Conservation (phyloP, 2,329 filamentous ascomycete genomes). For the Xylaria sp. region DNA sequence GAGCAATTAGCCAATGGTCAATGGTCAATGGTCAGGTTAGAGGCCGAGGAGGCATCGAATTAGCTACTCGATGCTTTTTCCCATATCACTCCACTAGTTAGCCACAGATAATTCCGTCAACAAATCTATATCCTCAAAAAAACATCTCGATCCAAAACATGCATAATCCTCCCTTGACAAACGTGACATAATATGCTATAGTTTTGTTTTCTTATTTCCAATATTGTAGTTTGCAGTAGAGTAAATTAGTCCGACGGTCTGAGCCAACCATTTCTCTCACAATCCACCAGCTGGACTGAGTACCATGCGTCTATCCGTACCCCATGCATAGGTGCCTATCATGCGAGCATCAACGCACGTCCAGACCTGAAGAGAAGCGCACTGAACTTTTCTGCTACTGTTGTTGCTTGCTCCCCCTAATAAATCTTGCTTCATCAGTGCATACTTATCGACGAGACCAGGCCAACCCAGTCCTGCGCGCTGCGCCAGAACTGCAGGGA, state of each 20-base stretch:
- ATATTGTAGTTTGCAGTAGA: conserved; percentile 4
- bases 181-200: conserved; percentile 7
- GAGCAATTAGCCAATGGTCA: conserved; percentile 36
- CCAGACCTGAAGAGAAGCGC: conserved; percentile 14
- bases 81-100: conserved; percentile 39
- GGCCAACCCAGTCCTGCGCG: background rate
- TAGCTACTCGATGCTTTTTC: conserved; percentile 32
- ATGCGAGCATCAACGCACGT: conserved; percentile 31
- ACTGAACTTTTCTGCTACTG: background rate
- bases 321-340: conserved; percentile 34
- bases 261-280: background rate
- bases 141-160: conserved; percentile 18
- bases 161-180: background rate
- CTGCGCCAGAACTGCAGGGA: conserved; percentile 3
- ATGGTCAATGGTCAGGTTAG: conserved; percentile 39
- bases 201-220: background rate
- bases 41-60: conserved; percentile 25
- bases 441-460: background rate
- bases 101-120: conserved; percentile 31
- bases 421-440: conserved; percentile 6
- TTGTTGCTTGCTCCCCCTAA: background rate
- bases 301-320: conserved; percentile 28
- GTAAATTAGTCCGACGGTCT: conserved; percentile 13
- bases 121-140: conserved; percentile 25
- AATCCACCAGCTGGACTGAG: conserved; percentile 23